These are phyloP conservation scores for Lojkania enalia DNA, from an alignment of 2,329 filamentous ascomycete genomes.

Conservation along the genomic window DNA sequence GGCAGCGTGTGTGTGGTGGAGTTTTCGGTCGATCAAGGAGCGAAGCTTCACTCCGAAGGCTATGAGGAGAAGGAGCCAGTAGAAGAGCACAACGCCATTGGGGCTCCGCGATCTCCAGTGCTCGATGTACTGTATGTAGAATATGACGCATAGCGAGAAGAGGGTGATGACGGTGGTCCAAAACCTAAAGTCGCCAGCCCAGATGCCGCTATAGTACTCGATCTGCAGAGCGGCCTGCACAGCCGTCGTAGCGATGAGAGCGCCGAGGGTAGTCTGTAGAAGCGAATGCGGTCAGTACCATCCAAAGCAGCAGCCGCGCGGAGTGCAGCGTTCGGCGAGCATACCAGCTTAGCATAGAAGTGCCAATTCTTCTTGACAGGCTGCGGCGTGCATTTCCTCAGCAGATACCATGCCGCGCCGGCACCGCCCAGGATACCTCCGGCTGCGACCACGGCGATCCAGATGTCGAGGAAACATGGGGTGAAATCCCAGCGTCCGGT, in stretches of 20 bases:
- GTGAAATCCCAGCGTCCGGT: constrained; percentile 87
- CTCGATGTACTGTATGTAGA: constrained; percentile 81
- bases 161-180: constrained; percentile 77
- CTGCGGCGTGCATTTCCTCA: constrained; percentile 68
- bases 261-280: constrained; percentile 62
- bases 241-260: constrained; percentile 68
- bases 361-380: constrained; percentile 82
- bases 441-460: constrained; percentile 75
- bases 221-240: constrained; percentile 79
- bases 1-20: constrained; percentile 66
- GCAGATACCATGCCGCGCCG: constrained; percentile 77
- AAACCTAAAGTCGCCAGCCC: constrained; percentile 82
- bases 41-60: constrained; percentile 80
- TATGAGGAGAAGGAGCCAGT: constrained; percentile 86
- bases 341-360: constrained; percentile 89
- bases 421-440: constrained; percentile 80
- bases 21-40: constrained; percentile 77
- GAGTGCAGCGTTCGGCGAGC: constrained; percentile 28
- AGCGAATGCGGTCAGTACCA: constrained; percentile 15
- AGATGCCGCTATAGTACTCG: constrained; percentile 67
- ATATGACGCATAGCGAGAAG: constrained; percentile 72
- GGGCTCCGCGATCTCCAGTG: constrained; percentile 80
- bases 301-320: no score
- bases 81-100: constrained; percentile 87
- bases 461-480: constrained; percentile 94